Base-by-base conservation (phyloP, 2,329 filamentous ascomycete genomes). In the Aspergillus bombycis region DNA sequence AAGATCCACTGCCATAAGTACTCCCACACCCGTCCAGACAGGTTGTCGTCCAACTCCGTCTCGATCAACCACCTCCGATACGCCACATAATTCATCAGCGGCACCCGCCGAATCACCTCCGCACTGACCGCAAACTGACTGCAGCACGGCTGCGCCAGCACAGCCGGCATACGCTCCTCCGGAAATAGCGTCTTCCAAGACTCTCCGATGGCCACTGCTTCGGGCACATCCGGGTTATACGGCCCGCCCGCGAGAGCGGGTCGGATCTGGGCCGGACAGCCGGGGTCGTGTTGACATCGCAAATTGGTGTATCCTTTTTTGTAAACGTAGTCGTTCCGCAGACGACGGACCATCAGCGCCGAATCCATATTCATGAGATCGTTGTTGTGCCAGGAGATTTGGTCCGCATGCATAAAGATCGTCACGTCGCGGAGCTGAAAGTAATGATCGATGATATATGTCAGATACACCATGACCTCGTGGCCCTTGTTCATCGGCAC, bases 361-460 rank as follows among this genome's bases (percentile, higher is more conserved):
- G 79, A 78, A 62, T 81, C 81, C 64, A 76, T 77, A 64, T 77
- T 75, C 57, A 81, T 71, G 48, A 83, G 73, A 63, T 79, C 74
- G 68, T 82, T 81, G 73, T 85, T 85, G 73, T 86, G 84, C 83
- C 83, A 85, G 43, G 81, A 79, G 58, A 62, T 71, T 65, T 75
- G 77, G 60, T 81, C 78, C 58, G 81, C 77, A 70, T 85, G 84
- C 70, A 82, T 79, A 75, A 86, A 86, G 59, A 85, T 72, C 54
- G 79, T 73, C 10, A 82, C 79, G 68, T 85, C 83, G 12, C 82
- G 77, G 12, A 86, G 80, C 32, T 78, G 71, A 52, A 83, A 72
- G 72, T 86, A 86, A 70, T 85, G 77, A 60, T 86, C 82, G 69
- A 86, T 85, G 60, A 86, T 82, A 70, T 84, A 86, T 41, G 81